Conservation (phyloP, 2,329 filamentous ascomycete species). For the Penicillium sclerotiorum region DNA sequence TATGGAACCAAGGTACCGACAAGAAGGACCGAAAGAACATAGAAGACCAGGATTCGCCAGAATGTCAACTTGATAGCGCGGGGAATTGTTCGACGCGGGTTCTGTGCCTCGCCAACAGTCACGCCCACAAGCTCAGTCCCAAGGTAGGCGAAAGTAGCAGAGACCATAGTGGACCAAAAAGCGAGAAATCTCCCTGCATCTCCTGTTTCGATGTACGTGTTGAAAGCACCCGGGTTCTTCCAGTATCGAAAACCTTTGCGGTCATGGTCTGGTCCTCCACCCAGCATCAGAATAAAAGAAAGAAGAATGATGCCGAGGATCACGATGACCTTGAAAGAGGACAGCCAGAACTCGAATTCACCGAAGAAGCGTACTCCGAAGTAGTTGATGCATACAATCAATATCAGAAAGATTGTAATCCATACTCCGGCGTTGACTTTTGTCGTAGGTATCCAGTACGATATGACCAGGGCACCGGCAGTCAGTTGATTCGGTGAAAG, state of each 20-base stretch:
- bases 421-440: slow-evolving; percentile 76
- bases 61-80: slow-evolving; percentile 79
- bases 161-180: slow-evolving; percentile 73
- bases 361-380: slow-evolving; percentile 71
- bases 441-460: slow-evolving; percentile 70
- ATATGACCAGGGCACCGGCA: slow-evolving; percentile 75
- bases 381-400: slow-evolving; percentile 68
- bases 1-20: slow-evolving; percentile 78
- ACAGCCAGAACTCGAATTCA: slow-evolving; percentile 65
- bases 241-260: slow-evolving; percentile 69
- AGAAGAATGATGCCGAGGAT: slow-evolving; percentile 69
- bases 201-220: slow-evolving; percentile 49
- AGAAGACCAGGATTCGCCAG: slow-evolving; percentile 81
- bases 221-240: slow-evolving; percentile 64
- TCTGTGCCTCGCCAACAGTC: slow-evolving; percentile 77
- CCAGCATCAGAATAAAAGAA: slow-evolving; percentile 64
- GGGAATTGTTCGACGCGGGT: slow-evolving; percentile 75
- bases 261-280: slow-evolving; percentile 66
- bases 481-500: slow-evolving; percentile 83
- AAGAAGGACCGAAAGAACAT: slow-evolving; percentile 71
- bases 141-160: slow-evolving; percentile 76
- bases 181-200: slow-evolving; percentile 59
- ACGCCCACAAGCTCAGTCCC: slow-evolving; percentile 77
- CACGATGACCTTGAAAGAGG: slow-evolving; percentile 68
- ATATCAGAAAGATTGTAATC: slow-evolving; percentile 70